phyloP scores from a whole-genome alignment of 2,329 filamentous ascomycete genomes.

The Xenosphaeropsis pyriputrescens region DNA sequence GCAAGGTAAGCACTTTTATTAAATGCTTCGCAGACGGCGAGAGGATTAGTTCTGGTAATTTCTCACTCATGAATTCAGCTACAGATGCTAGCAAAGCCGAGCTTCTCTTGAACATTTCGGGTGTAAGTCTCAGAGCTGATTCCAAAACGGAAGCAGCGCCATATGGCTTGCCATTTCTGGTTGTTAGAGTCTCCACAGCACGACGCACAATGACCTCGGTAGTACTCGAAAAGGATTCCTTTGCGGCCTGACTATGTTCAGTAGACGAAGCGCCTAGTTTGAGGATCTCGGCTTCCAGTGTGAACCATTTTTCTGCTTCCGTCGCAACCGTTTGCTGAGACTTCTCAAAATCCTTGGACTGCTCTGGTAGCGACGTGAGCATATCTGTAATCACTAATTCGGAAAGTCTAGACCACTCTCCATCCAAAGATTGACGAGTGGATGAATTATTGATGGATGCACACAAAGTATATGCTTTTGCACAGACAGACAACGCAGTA shows the following conservation, averaged over 20 bases:
- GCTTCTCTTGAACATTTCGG: slow-evolving; percentile 22
- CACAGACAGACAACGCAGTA: slow-evolving; percentile 6
- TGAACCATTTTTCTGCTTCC: slow-evolving; percentile 54
- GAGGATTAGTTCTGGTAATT: slow-evolving; percentile 42
- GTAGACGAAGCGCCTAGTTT: slow-evolving; percentile 24
- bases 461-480: slow-evolving; percentile 30
- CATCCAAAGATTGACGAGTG: slow-evolving; percentile 31
- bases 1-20: slow-evolving; percentile 45
- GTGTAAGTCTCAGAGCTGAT: slow-evolving; percentile 29
- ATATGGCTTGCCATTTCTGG: slow-evolving; percentile 49
- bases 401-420: slow-evolving; percentile 49
- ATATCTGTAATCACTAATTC: slow-evolving; percentile 49
- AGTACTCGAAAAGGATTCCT: slow-evolving; percentile 4
- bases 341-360: slow-evolving; percentile 59
- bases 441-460: slow-evolving; percentile 24
- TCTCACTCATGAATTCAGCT: slow-evolving; percentile 33
- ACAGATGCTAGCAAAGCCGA: slow-evolving; percentile 29
- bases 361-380: slow-evolving; percentile 63
- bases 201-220: slow-evolving; percentile 9
- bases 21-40: slow-evolving; percentile 57
- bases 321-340: slow-evolving; percentile 58
- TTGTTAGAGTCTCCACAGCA: slow-evolving; percentile 31
- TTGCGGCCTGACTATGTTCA: slow-evolving; percentile 2
- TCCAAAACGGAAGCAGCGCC: slow-evolving; percentile 45
- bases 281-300: slow-evolving; percentile 18